A percentile compares a stretch with the other conserved stretches of the same genome.
Evolutionary conservation across 495 filamentous ascomycete genomes (phyloP).

Genomic region (Aspergillus funiculosus): DNA sequence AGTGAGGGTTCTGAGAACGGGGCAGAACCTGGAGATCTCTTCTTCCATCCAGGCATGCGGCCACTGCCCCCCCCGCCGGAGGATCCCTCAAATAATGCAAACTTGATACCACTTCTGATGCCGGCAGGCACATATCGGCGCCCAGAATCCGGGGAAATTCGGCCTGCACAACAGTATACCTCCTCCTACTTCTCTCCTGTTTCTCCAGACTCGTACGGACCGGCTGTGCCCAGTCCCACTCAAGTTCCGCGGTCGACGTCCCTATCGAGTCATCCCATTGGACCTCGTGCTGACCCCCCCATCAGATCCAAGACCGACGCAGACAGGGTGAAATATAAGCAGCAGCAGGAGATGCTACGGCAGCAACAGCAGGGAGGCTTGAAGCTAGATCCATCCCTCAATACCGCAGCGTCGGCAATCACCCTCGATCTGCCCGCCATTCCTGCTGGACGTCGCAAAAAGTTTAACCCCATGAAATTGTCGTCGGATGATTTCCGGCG

Average conservation of each 20-base stretch:
- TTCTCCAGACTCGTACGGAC: conserved; percentile 41
- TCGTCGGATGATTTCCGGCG: conserved; percentile 76
- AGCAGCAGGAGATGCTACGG: conserved; percentile 51
- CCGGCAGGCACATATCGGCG: conserved; percentile 52
- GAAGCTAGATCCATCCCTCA: conserved; percentile 32
- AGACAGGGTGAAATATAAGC: conserved; percentile 55
- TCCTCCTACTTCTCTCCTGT: conserved; percentile 38
- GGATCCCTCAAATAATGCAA: conserved; percentile 39
- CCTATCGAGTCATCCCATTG: conserved; percentile 70
- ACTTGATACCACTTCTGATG: conserved; percentile 44
- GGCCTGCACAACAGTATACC: conserved; percentile 37
- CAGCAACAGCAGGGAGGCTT: conserved; percentile 42
- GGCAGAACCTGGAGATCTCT: conserved; percentile 73
- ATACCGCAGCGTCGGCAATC: conserved; percentile 47
- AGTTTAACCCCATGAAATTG: conserved; percentile 83
- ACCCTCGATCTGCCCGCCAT: conserved; percentile 66
- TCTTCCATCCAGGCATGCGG: conserved; percentile 83
- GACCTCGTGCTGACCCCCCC: conserved; percentile 72
- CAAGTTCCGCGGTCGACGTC: conserved; percentile 83
- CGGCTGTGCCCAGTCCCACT: conserved; percentile 39
- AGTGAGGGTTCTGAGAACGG: conserved; percentile 52
- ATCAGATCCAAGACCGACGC: conserved; percentile 94
- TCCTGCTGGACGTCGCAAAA: conserved; percentile 63
- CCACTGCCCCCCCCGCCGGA: conserved; percentile 79
- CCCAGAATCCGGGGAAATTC: conserved; percentile 32